Conservation (phyloP, 2,329 filamentous ascomycete genomes). For the Cladosporium oxysporum region DNA sequence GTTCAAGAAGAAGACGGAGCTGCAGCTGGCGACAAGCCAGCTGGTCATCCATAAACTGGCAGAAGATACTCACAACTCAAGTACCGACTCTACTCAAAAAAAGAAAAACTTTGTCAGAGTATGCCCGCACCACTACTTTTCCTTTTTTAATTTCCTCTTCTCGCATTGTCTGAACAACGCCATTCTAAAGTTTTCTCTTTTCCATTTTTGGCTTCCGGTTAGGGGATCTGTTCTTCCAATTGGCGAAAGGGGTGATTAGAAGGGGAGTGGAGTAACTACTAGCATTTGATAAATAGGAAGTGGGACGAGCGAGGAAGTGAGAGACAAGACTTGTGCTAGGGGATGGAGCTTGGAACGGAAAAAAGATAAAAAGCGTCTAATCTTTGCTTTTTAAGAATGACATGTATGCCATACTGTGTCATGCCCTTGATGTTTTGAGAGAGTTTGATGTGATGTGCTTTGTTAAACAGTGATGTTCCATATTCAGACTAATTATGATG, state of each 20-base stretch:
- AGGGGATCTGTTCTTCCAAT: too few species aligned
- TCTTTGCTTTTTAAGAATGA: background rate
- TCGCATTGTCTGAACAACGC: conserved; percentile 5
- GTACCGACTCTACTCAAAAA: background rate
- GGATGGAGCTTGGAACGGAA: background rate
- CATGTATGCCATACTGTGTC: background rate
- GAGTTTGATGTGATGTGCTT: background rate
- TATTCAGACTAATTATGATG: too few species aligned
- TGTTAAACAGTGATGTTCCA: too few species aligned
- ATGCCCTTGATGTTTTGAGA: background rate
- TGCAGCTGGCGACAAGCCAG: conserved; percentile 22
- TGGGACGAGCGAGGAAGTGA: background rate
- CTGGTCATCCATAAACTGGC: conserved; percentile 28
- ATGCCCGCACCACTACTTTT: background rate
- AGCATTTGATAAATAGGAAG: background rate
- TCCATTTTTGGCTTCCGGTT: background rate
- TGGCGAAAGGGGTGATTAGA: background rate
- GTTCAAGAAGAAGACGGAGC: conserved; percentile 30
- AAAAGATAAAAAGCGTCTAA: background rate
- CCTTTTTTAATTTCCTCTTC: background rate
- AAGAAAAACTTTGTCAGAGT: background rate
- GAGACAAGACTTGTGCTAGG: background rate
- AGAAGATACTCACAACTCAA: background rate
- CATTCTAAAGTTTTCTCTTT: background rate
- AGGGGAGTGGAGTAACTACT: background rate